Evolutionary conservation across 345 rosid species (phyloP).

Genomic region (Bruguiera sexangula): DNA sequence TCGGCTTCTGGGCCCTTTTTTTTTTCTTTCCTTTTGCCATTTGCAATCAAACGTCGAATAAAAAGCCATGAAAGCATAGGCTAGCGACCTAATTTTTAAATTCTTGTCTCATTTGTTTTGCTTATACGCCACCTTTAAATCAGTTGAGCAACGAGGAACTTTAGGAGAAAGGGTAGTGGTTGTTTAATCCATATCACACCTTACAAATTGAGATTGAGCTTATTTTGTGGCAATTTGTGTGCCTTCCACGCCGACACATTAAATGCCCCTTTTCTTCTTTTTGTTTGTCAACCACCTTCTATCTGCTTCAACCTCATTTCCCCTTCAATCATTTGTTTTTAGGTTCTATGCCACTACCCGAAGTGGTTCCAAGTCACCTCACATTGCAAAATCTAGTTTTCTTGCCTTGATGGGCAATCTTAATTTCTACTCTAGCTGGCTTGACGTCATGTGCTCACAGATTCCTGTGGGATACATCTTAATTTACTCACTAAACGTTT

Average conservation of each 20-base stretch:
- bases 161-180: constrained; percentile 25
- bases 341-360: neutral
- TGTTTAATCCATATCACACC: constrained; percentile 24
- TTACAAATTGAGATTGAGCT: constrained; percentile 22
- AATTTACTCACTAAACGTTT: too few relatives aligned
- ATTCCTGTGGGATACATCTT: too few relatives aligned
- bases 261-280: neutral
- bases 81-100: neutral
- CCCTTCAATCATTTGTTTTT: neutral
- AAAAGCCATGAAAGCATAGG: neutral
- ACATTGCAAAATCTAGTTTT: neutral
- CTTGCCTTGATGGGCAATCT: neutral
- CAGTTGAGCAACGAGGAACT: constrained; percentile 8
- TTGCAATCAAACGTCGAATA: neutral
- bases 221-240: constrained; percentile 1
- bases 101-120: constrained; percentile 15
- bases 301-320: neutral
- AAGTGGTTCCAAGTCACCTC: neutral
- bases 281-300: neutral
- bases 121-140: constrained; percentile 35
- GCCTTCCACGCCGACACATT: neutral
- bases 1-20: neutral
- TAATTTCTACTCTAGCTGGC: too few relatives aligned
- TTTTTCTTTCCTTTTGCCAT: neutral
- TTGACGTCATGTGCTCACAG: too few relatives aligned